Evolutionary conservation across 2,329 filamentous ascomycete genomes (phyloP).

Genomic region (Trichoderma sp.): DNA sequence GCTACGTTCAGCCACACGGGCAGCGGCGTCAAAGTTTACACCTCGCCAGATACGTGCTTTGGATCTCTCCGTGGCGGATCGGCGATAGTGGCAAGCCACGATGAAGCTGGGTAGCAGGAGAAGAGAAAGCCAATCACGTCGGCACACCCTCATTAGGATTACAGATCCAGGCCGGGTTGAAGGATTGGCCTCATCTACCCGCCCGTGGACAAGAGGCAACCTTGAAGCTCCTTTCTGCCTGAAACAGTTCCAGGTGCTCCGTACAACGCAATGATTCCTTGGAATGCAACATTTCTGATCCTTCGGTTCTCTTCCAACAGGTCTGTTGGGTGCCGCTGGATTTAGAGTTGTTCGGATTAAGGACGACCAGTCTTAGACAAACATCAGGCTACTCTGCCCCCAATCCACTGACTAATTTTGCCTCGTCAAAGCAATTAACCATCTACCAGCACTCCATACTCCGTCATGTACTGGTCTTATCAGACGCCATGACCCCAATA

Average conservation of each 20-base stretch:
- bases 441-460: background rate
- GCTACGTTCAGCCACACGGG: background rate
- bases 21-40: background rate
- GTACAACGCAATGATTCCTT: background rate
- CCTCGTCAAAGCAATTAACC: background rate
- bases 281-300: background rate
- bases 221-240: background rate
- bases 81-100: background rate
- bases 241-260: background rate
- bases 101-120: background rate
- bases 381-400: background rate
- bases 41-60: background rate
- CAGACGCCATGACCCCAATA: background rate
- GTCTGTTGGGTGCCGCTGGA: background rate
- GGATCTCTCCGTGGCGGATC: background rate
- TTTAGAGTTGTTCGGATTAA: background rate
- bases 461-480: too few species aligned
- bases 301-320: background rate
- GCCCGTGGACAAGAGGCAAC: background rate
- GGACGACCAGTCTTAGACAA: conserved; percentile 3
- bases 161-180: background rate
- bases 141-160: background rate
- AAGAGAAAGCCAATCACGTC: background rate
- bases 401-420: background rate
- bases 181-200: background rate